A percentile compares a stretch with the other conserved stretches of the same genome.
These are phyloP conservation scores for Luffa aegyptiaca DNA, from an alignment of 306 rosid genomes.

Conservation along the genomic window DNA sequence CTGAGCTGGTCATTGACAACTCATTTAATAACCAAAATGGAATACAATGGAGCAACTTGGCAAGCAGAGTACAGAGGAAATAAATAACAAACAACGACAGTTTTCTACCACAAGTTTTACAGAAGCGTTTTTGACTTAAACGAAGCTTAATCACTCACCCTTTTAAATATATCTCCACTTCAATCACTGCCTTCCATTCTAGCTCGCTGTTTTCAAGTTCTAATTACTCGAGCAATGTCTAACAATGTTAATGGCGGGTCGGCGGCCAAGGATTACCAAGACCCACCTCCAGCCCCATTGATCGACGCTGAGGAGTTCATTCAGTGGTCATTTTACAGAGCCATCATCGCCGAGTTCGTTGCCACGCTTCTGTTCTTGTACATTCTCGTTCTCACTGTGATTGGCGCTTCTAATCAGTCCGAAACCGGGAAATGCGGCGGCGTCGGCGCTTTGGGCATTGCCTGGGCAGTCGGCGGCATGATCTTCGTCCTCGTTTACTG, in stretches of 20 bases:
- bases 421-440: slow-evolving; percentile 1
- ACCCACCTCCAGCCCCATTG: slow-evolving; percentile 17
- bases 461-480: slow-evolving; percentile 29
- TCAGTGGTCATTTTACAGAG: slow-evolving; percentile 22
- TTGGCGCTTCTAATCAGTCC: slow-evolving; percentile 4
- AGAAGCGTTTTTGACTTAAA: no score
- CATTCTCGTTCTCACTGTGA: slow-evolving; percentile 16
- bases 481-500: slow-evolving; percentile 21
- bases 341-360: slow-evolving; percentile 19
- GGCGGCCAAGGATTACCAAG: slow-evolving; percentile 12
- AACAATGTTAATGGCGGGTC: background rate
- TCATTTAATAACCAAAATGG: background rate
- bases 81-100: background rate
- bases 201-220: background rate
- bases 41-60: background rate
- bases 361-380: slow-evolving; percentile 23
- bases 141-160: no score
- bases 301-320: slow-evolving; percentile 11
- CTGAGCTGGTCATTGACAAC: background rate
- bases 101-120: background rate
- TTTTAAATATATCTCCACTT: no score
- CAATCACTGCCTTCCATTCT: background rate
- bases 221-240: no score
- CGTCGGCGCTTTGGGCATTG: slow-evolving; percentile 16
- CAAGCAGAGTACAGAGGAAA: background rate